Evolutionary conservation across 78 protist species (phyloP).

Genomic region (Creolimax fragrantissima): DNA sequence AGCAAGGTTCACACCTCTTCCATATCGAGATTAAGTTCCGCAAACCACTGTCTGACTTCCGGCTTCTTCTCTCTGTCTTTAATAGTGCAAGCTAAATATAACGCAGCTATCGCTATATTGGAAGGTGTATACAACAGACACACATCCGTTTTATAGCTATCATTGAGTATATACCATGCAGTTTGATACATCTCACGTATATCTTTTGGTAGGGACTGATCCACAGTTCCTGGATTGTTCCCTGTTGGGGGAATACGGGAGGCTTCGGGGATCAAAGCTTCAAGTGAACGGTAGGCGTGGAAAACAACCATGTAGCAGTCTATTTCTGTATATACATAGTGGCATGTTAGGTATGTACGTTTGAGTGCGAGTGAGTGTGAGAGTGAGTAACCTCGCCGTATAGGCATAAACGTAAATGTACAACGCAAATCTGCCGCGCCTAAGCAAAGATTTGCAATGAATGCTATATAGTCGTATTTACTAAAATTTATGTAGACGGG

Average conservation of each 20-base stretch:
- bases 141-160: constrained; percentile 25
- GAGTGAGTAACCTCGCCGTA: no score
- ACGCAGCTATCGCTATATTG: constrained; percentile 24
- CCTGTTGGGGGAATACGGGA: not conserved
- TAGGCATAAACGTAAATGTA: no score
- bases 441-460: no score
- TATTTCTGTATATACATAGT: no score
- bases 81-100: constrained; percentile 15
- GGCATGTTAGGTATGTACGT: no score
- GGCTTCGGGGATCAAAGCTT: not conserved
- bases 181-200: not conserved
- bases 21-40: constrained; percentile 8
- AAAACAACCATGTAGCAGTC: constrained; percentile 2
- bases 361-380: no score
- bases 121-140: constrained; percentile 31
- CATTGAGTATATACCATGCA: constrained; percentile 31
- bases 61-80: constrained; percentile 8
- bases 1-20: not conserved
- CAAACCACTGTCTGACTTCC: not conserved
- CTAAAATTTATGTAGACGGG: no score
- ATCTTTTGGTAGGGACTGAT: not conserved
- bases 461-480: no score
- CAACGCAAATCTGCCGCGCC: no score
- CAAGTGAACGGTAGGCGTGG: constrained; percentile 27
- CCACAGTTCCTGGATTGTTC: not conserved